Evolutionary conservation across 345 rosid species (phyloP).

Genomic region (Populus nigra): DNA sequence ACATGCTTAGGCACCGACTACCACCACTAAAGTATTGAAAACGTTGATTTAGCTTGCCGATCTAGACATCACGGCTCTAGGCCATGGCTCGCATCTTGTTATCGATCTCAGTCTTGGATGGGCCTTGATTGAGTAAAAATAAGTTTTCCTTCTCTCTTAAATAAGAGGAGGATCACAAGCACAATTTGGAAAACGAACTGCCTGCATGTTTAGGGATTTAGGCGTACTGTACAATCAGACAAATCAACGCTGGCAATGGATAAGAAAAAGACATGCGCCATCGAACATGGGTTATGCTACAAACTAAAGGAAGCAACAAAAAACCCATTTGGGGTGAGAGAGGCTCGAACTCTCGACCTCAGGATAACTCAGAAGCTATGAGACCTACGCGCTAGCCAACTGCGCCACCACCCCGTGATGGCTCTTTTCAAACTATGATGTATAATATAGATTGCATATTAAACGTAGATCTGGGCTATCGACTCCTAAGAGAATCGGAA

Average conservation of each 20-base stretch:
- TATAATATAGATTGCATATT: fast-evolving
- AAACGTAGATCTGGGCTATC: no score
- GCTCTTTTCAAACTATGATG: fast-evolving
- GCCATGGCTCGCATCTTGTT: background rate
- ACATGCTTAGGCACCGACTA: background rate
- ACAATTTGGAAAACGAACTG: background rate
- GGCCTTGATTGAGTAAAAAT: background rate
- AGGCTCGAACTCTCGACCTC: constrained; percentile 55
- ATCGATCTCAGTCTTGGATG: background rate
- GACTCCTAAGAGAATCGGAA: no score
- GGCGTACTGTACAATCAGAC: background rate
- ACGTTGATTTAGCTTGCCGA: background rate
- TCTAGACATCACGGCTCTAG: background rate
- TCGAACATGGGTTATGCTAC: no score
- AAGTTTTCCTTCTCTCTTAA: background rate
- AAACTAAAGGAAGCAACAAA: no score
- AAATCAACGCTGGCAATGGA: background rate
- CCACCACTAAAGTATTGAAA: background rate
- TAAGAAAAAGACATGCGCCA: no score
- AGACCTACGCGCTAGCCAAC: constrained; percentile 57
- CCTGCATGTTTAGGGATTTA: background rate
- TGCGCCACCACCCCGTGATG: constrained; percentile 44
- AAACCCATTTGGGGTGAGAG: constrained; percentile 29
- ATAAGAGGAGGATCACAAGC: background rate
- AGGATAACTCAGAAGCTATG: constrained; percentile 39